Percentiles rank a stretch among this genome's conserved stretches.
Conservation (phyloP, 129 eudicot species). For the Apium graveolens region DNA sequence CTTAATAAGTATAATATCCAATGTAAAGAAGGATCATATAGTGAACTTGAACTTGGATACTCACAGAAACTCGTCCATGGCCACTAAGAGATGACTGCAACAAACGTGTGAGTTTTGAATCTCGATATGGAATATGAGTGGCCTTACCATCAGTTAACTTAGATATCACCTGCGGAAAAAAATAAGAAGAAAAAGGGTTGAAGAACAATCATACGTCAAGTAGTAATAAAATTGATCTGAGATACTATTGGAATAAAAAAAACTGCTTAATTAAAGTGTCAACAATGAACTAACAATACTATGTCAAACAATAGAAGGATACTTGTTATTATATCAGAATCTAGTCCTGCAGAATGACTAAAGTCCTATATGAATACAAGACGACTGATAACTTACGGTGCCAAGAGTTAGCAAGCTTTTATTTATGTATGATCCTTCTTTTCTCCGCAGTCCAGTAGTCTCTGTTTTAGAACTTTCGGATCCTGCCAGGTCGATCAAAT, state of each 20-base stretch:
- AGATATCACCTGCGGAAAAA: slow-evolving; percentile 54
- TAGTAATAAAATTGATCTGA: neutral
- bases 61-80: slow-evolving; percentile 84
- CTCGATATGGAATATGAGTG: slow-evolving; percentile 83
- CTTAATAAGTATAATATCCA: neutral
- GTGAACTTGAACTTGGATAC: slow-evolving; percentile 18
- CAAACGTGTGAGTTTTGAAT: slow-evolving; percentile 79
- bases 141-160: slow-evolving; percentile 75
- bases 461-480: slow-evolving; percentile 83
- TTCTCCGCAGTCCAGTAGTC: slow-evolving; percentile 77
- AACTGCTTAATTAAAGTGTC: neutral
- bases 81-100: slow-evolving; percentile 95
- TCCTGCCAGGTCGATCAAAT: slow-evolving; percentile 82
- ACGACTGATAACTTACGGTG: slow-evolving; percentile 46
- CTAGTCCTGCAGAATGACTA: neutral
- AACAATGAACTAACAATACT: neutral
- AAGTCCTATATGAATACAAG: neutral
- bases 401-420: slow-evolving; percentile 88
- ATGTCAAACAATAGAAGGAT: neutral
- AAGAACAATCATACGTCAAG: neutral
- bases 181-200: neutral
- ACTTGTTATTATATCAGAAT: neutral
- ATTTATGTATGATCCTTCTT: slow-evolving; percentile 87
- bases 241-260: neutral
- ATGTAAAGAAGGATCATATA: neutral